Base-by-base conservation (phyloP, 1,284 basidiomycete genomes). In the Rhodotorula sp. region DNA sequence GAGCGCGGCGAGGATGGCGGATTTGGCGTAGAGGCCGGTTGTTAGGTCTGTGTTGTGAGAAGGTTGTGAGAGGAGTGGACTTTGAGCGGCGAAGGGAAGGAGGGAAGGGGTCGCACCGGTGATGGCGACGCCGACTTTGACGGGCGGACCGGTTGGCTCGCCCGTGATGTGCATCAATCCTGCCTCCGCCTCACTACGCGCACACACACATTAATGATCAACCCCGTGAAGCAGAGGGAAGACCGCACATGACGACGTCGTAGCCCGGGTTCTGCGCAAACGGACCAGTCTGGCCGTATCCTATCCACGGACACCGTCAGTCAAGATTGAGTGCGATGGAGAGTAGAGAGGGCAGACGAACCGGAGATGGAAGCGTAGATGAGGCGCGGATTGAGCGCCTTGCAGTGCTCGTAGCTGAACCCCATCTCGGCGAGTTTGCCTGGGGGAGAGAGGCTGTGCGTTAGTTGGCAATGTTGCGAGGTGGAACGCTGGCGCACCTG, bases 151-250 rank as follows among this genome's bases (percentile, higher is more conserved):
- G 76, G 91, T 89, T 11, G 88, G 85, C 81, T 97, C 94, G 57
- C 94, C 94, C 15, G 94, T 97, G 77, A 94, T 94, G 80, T 94
- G 92, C 92, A 95, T 94, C 59, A 95, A 81, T 20, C 93, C 93
- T 37, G 92, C 92, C 81, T 95, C 92, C 18, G 88, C 92, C 79
- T 94, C 91, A 52, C 94, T 90, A 46, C 92, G 2, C 13, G 28
- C 7, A n/a, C 15, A 16, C 8, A 4, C n/a, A 7, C 5, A 10
- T 53, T 37, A 66, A 47, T 31, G 4, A 3, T 34, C 3, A 20
- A 24, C 26, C 2, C n/a, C 24, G 2, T 24, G 52, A 30, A 4
- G n/a, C 16, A 20, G 37, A 48, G 5, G 5, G 20, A 7, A 24
- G 20, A 2, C 46, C 53, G 6, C 15, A 51, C 52, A 64, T 72